Conservation (phyloP, 805 yeast genomes). For the Scheffersomyces lignosus region DNA sequence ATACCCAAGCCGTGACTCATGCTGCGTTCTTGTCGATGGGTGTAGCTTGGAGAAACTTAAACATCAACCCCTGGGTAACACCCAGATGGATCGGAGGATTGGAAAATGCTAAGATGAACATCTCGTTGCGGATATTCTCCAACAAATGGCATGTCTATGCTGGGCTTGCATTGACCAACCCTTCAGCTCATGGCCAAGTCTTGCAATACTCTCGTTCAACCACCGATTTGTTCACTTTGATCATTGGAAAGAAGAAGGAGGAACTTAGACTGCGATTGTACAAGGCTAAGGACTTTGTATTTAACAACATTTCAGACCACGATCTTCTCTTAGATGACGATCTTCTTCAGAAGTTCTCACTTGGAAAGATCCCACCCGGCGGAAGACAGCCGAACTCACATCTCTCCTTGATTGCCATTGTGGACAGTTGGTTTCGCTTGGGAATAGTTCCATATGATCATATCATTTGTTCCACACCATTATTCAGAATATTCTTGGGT, state of each 20-base stretch:
- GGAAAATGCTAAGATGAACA: slow-evolving; percentile 94
- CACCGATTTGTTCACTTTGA: slow-evolving; percentile 77
- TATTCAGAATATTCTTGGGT: slow-evolving; percentile 87
- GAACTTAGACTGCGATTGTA: slow-evolving; percentile 59
- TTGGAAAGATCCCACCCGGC: slow-evolving; percentile 68
- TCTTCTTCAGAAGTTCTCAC: slow-evolving; percentile 74
- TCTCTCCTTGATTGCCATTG: slow-evolving; percentile 83
- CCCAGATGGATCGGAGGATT: slow-evolving; percentile 89
- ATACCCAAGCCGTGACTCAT: slow-evolving; percentile 97
- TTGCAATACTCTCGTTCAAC: slow-evolving; percentile 85
- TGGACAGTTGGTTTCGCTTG: slow-evolving; percentile 86
- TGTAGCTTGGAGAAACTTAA: slow-evolving; percentile 82
- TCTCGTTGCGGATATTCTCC: slow-evolving; percentile 84
- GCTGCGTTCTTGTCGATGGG: slow-evolving; percentile 98
- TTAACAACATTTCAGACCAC: slow-evolving; percentile 58
- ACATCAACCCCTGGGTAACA: slow-evolving; percentile 90
- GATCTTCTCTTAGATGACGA: slow-evolving; percentile 74
- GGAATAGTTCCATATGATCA: slow-evolving; percentile 94
- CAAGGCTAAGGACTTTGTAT: slow-evolving; percentile 73
- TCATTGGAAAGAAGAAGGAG: slow-evolving; percentile 66
- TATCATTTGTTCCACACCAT: slow-evolving; percentile 93
- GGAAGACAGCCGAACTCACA: slow-evolving; percentile 82
- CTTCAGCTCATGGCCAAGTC: slow-evolving; percentile 89
- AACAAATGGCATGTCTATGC: slow-evolving; percentile 99
- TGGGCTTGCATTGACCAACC: slow-evolving; percentile 94